Percentiles rank a stretch among this genome's conserved stretches.
These are phyloP conservation scores for Vaccinium macrocarpon DNA, from an alignment of 148 eudicot species.

Conservation along the genomic window DNA sequence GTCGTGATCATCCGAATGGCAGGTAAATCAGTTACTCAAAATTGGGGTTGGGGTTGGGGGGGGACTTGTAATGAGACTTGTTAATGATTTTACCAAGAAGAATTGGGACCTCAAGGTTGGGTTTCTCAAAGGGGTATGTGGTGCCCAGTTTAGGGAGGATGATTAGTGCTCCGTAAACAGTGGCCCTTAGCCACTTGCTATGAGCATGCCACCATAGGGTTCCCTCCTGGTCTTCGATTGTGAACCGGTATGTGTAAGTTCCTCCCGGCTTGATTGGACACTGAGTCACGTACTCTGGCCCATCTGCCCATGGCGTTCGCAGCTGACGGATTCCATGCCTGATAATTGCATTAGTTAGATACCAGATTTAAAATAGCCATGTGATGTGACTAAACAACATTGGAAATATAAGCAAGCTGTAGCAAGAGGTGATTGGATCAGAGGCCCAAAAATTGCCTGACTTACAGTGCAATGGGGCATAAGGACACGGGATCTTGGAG, in stretches of 20 bases:
- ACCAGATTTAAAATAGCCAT: not conserved
- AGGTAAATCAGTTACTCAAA: slow-evolving; percentile 2
- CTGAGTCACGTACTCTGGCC: slow-evolving; percentile 82
- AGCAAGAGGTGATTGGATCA: not conserved
- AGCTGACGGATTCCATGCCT: slow-evolving; percentile 92
- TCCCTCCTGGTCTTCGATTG: slow-evolving; percentile 74
- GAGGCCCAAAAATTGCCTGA: not conserved
- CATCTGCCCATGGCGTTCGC: slow-evolving; percentile 95
- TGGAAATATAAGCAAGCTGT: not conserved
- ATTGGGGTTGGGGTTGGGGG: no score
- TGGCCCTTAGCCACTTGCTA: slow-evolving; percentile 85
- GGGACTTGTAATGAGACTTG: not conserved
- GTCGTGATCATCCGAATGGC: not conserved
- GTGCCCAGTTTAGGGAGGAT: slow-evolving; percentile 71
- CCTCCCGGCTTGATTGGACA: slow-evolving; percentile 83
- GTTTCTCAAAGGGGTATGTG: slow-evolving; percentile 64
- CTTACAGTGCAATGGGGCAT: not conserved
- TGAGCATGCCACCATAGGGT: slow-evolving; percentile 99
- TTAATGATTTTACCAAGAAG: slow-evolving; percentile 55
- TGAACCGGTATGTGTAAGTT: slow-evolving; percentile 74
- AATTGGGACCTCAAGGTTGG: slow-evolving; percentile 60
- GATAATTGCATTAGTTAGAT: not conserved
- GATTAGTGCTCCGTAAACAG: slow-evolving; percentile 77
- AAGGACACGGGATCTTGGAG: not conserved
- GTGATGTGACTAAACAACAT: not conserved